Conservation (phyloP, 2,329 filamentous ascomycete species). For the Phyllosticta capitalensis region DNA sequence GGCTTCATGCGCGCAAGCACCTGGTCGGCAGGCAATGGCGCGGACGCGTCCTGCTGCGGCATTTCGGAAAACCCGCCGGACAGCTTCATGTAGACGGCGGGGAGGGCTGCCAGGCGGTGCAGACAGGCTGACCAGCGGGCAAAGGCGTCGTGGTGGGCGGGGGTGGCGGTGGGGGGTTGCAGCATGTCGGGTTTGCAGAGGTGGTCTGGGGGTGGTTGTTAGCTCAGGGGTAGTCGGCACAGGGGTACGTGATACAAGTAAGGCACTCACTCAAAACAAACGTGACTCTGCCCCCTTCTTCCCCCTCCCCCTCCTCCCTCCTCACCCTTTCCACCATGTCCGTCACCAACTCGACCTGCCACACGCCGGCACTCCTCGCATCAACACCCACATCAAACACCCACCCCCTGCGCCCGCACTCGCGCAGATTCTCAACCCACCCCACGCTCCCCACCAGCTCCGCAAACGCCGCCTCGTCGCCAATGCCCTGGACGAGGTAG, state of each 20-base stretch:
- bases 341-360: slow-evolving; percentile 37
- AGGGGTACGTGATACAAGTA: background rate
- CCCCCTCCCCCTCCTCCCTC: slow-evolving; percentile 39
- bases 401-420: slow-evolving; percentile 59
- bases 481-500: slow-evolving; percentile 60
- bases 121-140: slow-evolving; percentile 61
- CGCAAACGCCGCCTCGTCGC: slow-evolving; percentile 26
- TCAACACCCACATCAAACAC: slow-evolving; percentile 81
- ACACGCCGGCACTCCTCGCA: slow-evolving; percentile 63
- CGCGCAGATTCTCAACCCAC: slow-evolving; percentile 54
- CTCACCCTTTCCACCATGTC: slow-evolving; percentile 37
- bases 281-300: slow-evolving; percentile 47
- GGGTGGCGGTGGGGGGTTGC: slow-evolving; percentile 30
- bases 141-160: slow-evolving; percentile 45
- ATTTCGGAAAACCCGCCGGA: slow-evolving; percentile 79
- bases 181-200: slow-evolving; percentile 80
- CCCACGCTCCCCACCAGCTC: slow-evolving; percentile 37
- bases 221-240: background rate
- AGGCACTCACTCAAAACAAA: slow-evolving; percentile 61
- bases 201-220: slow-evolving; percentile 53
- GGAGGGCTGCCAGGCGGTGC: slow-evolving; percentile 54
- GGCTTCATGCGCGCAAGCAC: slow-evolving; percentile 56
- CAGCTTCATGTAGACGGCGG: slow-evolving; percentile 79
- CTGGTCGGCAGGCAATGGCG: slow-evolving; percentile 36
- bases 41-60: slow-evolving; percentile 37